These are phyloP conservation scores for Coemansia biformis DNA, from an alignment of 192 early-diverging fungal species.

Conservation along the genomic window DNA sequence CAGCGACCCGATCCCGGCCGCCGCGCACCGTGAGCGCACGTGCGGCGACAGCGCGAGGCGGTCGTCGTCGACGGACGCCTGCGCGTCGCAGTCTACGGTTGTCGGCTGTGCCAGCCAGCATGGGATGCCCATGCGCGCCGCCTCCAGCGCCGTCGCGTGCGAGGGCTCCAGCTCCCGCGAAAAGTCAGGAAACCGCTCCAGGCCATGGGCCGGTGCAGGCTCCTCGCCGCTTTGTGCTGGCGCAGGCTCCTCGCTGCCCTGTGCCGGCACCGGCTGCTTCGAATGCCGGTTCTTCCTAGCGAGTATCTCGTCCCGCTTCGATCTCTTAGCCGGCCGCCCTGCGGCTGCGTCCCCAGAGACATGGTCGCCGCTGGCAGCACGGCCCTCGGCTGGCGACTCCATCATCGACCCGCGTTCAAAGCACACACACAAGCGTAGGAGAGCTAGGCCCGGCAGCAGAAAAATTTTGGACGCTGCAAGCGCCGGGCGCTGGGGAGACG, in stretches of 20 bases:
- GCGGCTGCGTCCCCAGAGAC: too few species aligned
- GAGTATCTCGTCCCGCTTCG: conserved; percentile 4
- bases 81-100: conserved; percentile 58
- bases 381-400: too few species aligned
- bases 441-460: too few species aligned
- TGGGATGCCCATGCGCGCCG: conserved; percentile 70
- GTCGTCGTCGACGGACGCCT: conserved; percentile 45
- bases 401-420: too few species aligned
- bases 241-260: neutral
- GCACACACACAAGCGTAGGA: too few species aligned
- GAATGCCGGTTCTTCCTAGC: conserved; percentile 9
- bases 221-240: neutral
- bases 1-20: conserved; percentile 61
- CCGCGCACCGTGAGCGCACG: conserved; percentile 55
- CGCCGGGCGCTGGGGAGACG: too few species aligned
- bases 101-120: conserved; percentile 83
- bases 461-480: too few species aligned
- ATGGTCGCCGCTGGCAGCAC: neutral
- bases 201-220: conserved; percentile 6
- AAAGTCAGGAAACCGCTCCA: conserved; percentile 50
- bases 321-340: neutral
- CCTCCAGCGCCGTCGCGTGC: conserved; percentile 15
- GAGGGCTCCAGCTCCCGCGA: conserved; percentile 23
- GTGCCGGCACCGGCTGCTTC: neutral
- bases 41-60: conserved; percentile 62